phyloP scores from a whole-genome alignment of 768 basidiomycete genomes.

The Mycena floridula region DNA sequence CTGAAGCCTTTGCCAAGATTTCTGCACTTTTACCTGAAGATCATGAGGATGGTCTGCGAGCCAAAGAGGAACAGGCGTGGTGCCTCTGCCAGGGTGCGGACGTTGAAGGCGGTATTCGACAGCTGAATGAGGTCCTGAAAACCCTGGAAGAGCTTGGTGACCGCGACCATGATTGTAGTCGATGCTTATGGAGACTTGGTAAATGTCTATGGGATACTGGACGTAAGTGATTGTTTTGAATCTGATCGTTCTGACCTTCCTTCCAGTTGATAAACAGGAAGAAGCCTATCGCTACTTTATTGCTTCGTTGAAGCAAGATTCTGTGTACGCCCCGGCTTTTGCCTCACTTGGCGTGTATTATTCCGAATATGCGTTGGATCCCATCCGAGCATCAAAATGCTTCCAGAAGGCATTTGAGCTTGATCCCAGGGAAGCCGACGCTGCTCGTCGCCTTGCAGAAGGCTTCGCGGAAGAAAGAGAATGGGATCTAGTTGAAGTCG shows the following conservation, averaged over 20 bases:
- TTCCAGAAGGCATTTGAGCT: conserved; percentile 98
- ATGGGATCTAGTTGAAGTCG: conserved; percentile 93
- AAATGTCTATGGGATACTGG: conserved; percentile 65
- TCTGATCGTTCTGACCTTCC: conserved; percentile 3
- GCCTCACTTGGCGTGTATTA: conserved; percentile 94
- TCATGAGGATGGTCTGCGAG: conserved; percentile 46
- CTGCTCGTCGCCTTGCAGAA: conserved; percentile 77
- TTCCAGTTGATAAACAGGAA: conserved; percentile 42
- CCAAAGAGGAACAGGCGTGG: conserved; percentile 84
- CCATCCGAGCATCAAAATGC: conserved; percentile 83
- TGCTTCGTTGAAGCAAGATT: conserved; percentile 63
- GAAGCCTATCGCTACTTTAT: conserved; percentile 79
- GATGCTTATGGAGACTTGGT: conserved; percentile 84
- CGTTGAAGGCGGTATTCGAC: conserved; percentile 37
- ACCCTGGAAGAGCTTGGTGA: conserved; percentile 39
- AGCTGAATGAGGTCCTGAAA: conserved; percentile 42
- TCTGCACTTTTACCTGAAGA: conserved; percentile 39
- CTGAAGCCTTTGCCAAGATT: conserved; percentile 54
- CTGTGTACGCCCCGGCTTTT: conserved; percentile 84
- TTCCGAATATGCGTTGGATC: conserved; percentile 61
- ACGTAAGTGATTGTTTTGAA: conserved; percentile 36
- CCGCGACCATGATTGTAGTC: conserved; percentile 55
- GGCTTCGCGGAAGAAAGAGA: conserved; percentile 90
- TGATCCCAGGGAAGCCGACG: conserved; percentile 81
- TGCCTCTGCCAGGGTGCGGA: conserved; percentile 55